Base-by-base conservation (phyloP, 345 rosid genomes). In the Bruguiera gymnorhiza region DNA sequence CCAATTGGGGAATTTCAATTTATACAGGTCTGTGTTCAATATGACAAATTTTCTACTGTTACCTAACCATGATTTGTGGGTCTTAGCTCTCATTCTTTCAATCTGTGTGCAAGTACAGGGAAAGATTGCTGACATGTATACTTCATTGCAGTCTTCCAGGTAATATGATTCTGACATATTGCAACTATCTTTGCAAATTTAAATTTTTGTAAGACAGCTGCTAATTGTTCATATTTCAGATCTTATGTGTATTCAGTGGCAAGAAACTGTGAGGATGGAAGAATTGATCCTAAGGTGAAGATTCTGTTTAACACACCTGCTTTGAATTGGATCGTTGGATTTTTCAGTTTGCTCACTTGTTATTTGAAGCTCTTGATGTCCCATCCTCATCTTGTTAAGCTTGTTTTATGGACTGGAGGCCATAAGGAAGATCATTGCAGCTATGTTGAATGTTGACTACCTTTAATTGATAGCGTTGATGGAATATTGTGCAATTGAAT, bases 1-100 rank as follows among this genome's bases (percentile, higher is more conserved):
- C 96, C 96, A 65, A 77, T 94, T 52, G 96, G 96, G 62, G 96
- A 88, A 71, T 94, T 89, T 78, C 96, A 91, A 81, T 91, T 94
- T 81, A 88, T 94, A 74, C 98, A 94, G 93, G 98, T 94, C 74
- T 61, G 30, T 51, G 48, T 56, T 69, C 63, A 51, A 39, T 70
- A 19, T 51, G 27, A 8, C 18, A 30, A 16, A 57, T 7, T 48
- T 39, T 21, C 31, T 32, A 9, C 30, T 60, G 20, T 59, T 51
- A 39, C 75, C 20, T n/a, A 1, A 21, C 46, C n/a, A 55, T 37
- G 68, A 50, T 51, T 65, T 60, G 4, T 57, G 68, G 29, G 71
- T 13, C 64, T 66, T 64, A 26, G 30, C 23, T 4, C 60, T 57
- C 26, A 8, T 29, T 39, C 20, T 56, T 36, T 51, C 65, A 58